A percentile compares a stretch with the other conserved stretches of the same genome.
phyloP scores from a whole-genome alignment of 192 early-diverging fungal species.

The Coemansia sp. region DNA sequence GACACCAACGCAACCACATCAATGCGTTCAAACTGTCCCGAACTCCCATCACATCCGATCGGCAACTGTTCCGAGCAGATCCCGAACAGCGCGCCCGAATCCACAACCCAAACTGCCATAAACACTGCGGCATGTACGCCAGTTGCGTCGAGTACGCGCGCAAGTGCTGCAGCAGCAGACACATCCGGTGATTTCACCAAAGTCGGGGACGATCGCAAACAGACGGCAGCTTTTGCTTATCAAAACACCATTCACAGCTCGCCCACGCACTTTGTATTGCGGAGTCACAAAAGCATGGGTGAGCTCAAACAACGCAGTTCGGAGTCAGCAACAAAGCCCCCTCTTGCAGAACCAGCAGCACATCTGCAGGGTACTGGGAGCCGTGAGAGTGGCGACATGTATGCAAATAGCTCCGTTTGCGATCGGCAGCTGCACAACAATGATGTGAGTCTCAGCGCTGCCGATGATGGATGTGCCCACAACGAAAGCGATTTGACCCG shows the following conservation, averaged over 20 bases:
- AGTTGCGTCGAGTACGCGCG: slow-evolving; percentile 3
- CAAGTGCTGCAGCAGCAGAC: neutral
- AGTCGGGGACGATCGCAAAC: slow-evolving; percentile 1
- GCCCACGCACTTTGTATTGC: slow-evolving; percentile 16
- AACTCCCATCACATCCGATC: neutral
- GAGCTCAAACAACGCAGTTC: neutral
- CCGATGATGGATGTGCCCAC: neutral
- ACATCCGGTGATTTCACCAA: slow-evolving; percentile 2
- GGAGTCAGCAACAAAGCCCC: neutral
- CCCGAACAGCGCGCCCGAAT: slow-evolving; percentile 1
- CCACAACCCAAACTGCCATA: slow-evolving; percentile 13
- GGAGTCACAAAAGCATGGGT: neutral
- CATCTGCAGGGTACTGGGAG: slow-evolving; percentile 4
- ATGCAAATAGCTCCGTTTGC: slow-evolving; percentile 10
- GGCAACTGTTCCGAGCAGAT: slow-evolving; percentile 2
- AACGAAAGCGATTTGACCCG: slow-evolving; percentile 17
- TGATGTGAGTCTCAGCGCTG: neutral
- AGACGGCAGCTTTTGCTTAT: neutral
- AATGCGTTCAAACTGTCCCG: neutral
- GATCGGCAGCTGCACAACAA: slow-evolving; percentile 31
- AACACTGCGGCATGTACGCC: slow-evolving; percentile 32
- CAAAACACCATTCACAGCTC: slow-evolving; percentile 11
- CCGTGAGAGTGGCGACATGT: slow-evolving; percentile 6
- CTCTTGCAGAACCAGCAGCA: neutral
- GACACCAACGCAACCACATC: neutral